Base-by-base conservation (phyloP, 108 stramenopile genomes). In the Skeletonema menzelii region DNA sequence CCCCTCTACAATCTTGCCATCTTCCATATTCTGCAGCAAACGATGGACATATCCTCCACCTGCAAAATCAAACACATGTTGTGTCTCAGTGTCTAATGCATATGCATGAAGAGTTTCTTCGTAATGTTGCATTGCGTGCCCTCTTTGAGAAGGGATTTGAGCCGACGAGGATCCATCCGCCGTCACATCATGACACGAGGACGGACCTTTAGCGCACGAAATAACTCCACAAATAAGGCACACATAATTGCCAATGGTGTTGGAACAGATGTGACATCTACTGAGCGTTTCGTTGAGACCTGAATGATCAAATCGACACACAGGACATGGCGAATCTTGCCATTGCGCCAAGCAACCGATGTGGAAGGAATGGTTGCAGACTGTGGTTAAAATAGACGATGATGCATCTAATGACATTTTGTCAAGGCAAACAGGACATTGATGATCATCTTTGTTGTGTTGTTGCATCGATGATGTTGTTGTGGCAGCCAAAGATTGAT, bases 321-420 rank as follows among this genome's bases (percentile, higher is more conserved):
- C 97, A 3, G 96, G 96, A 68, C 97, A 98, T 0, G 94, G 91
- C 19, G 91, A 85, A 70, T 91, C 95, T 67, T 92, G 82, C 82
- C 95, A 96, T 67, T 84, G 87, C 27, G 80, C 57, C 22, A 97
- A 69, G 61, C 97, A 98, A 49, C 91, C 88, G 37, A 92, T 80
- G 75, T 98, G 97, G 66, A 98, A 98, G 11, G 89, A 88, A 80
- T 98, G 97, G 71, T 98, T 98, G 72, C 97, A 97, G 59, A 95
- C 94, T 8, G 97, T 97, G 7, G 96, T 97, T 14, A 97, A 73
- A 44, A 96, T 86, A 3, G 84, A 76, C 0, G 75, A 59, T 55
- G 79, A 57, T 79, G 67, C 56, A 46, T 69, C 55, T 3, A 58
- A 8, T 15, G 83, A 64, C 90, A 97, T 82, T 64, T 82, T 88